phyloP scores from a whole-genome alignment of 2,329 filamentous ascomycete genomes.

The Raffaelea albimanens region DNA sequence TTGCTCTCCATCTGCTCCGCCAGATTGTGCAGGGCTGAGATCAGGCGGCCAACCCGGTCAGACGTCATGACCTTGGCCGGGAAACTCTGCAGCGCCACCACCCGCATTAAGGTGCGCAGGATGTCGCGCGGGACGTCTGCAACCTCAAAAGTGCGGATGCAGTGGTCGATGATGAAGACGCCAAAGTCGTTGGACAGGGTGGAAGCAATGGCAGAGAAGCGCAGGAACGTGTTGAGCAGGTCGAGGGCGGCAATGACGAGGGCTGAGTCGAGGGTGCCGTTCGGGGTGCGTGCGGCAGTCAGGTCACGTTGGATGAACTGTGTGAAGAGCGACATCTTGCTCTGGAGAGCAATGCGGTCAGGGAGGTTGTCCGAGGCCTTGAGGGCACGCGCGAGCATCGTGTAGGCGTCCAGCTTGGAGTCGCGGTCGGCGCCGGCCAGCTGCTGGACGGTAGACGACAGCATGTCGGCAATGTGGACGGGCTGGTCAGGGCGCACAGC shows the following conservation, averaged over 20 bases:
- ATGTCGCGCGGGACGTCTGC: constrained; percentile 63
- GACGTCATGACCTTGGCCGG: constrained; percentile 61
- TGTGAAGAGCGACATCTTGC: constrained; percentile 67
- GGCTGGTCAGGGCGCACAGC: constrained; percentile 25
- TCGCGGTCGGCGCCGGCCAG: constrained; percentile 65
- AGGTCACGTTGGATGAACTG: constrained; percentile 82
- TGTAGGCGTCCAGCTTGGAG: constrained; percentile 76
- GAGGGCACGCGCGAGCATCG: constrained; percentile 64
- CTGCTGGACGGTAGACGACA: constrained; percentile 76
- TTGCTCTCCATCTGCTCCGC: constrained; percentile 65
- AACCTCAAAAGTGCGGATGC: constrained; percentile 65
- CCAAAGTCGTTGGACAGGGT: constrained; percentile 70
- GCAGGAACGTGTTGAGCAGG: constrained; percentile 67
- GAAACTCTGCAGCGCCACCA: constrained; percentile 75
- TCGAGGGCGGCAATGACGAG: constrained; percentile 71
- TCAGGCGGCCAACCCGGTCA: constrained; percentile 59
- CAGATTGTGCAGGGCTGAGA: constrained; percentile 62
- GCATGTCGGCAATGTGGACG: constrained; percentile 63
- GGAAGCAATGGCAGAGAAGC: constrained; percentile 60
- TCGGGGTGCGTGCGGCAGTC: constrained; percentile 42
- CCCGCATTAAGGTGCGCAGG: constrained; percentile 68
- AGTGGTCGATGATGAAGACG: constrained; percentile 70
- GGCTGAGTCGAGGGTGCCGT: constrained; percentile 52
- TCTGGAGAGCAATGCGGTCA: constrained; percentile 59
- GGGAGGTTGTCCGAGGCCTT: constrained; percentile 77